Evolutionary conservation across 345 rosid genomes (phyloP).

Genomic region (Populus nigra): DNA sequence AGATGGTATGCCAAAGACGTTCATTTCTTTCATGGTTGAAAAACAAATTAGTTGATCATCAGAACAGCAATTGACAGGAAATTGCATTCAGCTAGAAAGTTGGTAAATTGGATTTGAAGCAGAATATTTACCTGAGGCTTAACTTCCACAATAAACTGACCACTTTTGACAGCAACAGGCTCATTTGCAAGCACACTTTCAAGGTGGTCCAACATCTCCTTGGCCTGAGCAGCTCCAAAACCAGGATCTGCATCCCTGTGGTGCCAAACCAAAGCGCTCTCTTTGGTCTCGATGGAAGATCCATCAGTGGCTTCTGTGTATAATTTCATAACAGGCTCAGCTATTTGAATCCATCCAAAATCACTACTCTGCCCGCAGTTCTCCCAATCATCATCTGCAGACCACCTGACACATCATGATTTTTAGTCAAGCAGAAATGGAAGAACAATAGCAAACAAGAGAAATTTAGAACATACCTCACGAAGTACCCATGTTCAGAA

Average conservation of each 20-base stretch:
- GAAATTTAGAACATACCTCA: slow-evolving; percentile 43
- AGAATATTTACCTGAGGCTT: slow-evolving; percentile 57
- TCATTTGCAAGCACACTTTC: slow-evolving; percentile 76
- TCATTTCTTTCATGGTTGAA: not conserved
- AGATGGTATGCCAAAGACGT: not conserved
- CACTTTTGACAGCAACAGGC: slow-evolving; percentile 68
- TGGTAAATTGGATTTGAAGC: not conserved
- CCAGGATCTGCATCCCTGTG: slow-evolving; percentile 70
- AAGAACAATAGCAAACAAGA: not conserved
- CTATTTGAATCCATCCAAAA: slow-evolving; percentile 65
- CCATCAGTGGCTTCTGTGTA: slow-evolving; percentile 80
- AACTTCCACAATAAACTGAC: slow-evolving; percentile 72
- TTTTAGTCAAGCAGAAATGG: not conserved
- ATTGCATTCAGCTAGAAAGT: not conserved
- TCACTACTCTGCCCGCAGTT: slow-evolving; percentile 49
- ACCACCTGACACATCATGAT: slow-evolving; percentile 41
- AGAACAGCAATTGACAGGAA: not conserved
- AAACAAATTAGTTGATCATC: not conserved
- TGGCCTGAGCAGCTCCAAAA: slow-evolving; percentile 76
- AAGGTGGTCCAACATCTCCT: slow-evolving; percentile 74
- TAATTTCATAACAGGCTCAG: slow-evolving; percentile 67
- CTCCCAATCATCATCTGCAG: slow-evolving; percentile 47
- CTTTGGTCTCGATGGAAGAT: slow-evolving; percentile 60
- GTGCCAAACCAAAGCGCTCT: slow-evolving; percentile 79
- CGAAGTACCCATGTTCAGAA: slow-evolving; percentile 65